Evolutionary conservation across 2,329 filamentous ascomycete genomes (phyloP), one percentile per base, ranked within the genome.

Genomic region (Trichoderma simmonsii): DNA sequence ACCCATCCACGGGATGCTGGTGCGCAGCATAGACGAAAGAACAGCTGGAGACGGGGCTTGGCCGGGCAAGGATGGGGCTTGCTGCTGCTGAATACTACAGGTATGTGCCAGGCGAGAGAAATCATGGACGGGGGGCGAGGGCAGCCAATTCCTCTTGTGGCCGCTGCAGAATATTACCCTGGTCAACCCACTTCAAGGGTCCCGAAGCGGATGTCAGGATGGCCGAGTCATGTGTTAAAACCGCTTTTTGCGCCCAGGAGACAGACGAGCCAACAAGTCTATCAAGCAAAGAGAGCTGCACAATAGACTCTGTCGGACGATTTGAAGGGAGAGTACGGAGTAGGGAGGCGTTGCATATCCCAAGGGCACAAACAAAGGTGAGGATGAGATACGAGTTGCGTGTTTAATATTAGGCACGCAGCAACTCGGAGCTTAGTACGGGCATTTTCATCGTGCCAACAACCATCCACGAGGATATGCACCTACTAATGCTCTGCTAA

Each of bases 231-330:
- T 61, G 67, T 51, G 59, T 70, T 70, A 70, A 59, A 36, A 24
- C 67, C 21, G 67, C 67, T 48, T 62, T 62, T 70, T 62, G 67
- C 67, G 67, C 67, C 67, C 57, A 70, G 57, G 67, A 62, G 57
- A 51, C 21, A 21, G 30, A 30, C 21, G 30, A 70, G 51, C 39
- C 67, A 70, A 36, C 67, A n/a, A 32, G n/a, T 21, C 28, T 21
- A 34, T 60, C 30, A 59, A 11, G 6, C 57, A 21, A 32, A 28
- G 11, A 36, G 21, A 61, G 54, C 15, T 51, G 34, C 30, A 9
- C 34, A 18, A 56, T 39, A 24, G 15, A 14, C 32, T 36, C 34
- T n/a, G 60, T 24, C 15, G 60, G 43, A 26, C 24, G 34, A 14
- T 21, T n/a, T 8, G 36, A 39, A 39, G 36, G 36, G 36, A 39